Evolutionary conservation across 805 yeast genomes (phyloP).

Genomic region (Cyberlindnera lachancei): DNA sequence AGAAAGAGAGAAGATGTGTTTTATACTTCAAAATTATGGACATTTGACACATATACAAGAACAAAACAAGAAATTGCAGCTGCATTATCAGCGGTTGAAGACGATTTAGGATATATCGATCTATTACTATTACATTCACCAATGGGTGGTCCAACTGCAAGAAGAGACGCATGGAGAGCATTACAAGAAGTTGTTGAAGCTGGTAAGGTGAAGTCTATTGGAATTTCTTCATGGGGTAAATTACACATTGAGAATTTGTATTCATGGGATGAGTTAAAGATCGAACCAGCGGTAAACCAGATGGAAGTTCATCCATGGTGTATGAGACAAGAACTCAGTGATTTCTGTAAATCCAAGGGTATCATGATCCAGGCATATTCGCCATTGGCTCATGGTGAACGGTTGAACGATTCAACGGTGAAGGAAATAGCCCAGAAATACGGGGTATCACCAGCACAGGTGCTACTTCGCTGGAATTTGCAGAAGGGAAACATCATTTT

Average conservation of each 20-base stretch:
- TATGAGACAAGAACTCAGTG: constrained; percentile 32
- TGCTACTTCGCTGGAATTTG: constrained; percentile 50
- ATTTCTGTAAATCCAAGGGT: constrained; percentile 36
- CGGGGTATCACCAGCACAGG: constrained; percentile 39
- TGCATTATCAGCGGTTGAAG: constrained; percentile 44
- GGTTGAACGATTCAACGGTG: constrained; percentile 38
- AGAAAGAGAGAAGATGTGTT: constrained; percentile 44
- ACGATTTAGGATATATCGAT: constrained; percentile 59
- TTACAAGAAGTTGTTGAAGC: constrained; percentile 64
- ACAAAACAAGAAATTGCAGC: constrained; percentile 53
- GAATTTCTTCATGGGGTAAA: constrained; percentile 69
- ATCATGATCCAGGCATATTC: constrained; percentile 55
- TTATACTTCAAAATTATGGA: constrained; percentile 73
- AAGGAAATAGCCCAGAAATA: constrained; percentile 33
- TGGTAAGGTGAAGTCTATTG: constrained; percentile 59
- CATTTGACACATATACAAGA: constrained; percentile 34
- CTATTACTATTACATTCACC: constrained; percentile 66
- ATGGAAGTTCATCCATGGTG: constrained; percentile 52
- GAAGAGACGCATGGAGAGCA: constrained; percentile 65
- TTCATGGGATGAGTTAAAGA: constrained; percentile 46
- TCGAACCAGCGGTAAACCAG: constrained; percentile 70
- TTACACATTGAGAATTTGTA: constrained; percentile 58
- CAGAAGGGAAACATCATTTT: constrained; percentile 51
- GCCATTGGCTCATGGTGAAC: constrained; percentile 52
- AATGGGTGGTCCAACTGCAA: constrained; percentile 37